Evolutionary conservation across 2,329 filamentous ascomycete genomes (phyloP).

Genomic region (Ascochyta fabae): DNA sequence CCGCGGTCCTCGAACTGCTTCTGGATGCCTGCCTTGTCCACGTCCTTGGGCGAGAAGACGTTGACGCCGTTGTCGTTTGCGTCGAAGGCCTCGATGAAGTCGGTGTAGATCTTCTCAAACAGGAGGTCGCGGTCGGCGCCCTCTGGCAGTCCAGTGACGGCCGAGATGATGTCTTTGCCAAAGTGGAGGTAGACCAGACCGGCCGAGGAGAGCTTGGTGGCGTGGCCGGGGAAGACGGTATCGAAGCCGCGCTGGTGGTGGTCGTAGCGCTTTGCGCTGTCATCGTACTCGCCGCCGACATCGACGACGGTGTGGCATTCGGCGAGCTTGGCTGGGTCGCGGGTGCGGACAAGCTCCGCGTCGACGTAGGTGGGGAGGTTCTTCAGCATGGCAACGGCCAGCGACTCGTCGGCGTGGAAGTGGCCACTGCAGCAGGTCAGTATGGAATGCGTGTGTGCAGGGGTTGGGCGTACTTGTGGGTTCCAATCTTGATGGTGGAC

Average conservation of each 20-base stretch:
- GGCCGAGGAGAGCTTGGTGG: constrained; percentile 90
- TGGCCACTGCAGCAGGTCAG: constrained; percentile 67
- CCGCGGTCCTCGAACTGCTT: constrained; percentile 85
- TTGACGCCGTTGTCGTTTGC: constrained; percentile 97
- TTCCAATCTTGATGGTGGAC: constrained; percentile 74
- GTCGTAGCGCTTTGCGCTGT: constrained; percentile 80
- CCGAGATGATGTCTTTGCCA: constrained; percentile 80
- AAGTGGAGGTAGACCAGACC: constrained; percentile 97
- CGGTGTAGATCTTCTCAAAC: constrained; percentile 87
- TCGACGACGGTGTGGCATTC: constrained; percentile 95
- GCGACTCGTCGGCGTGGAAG: constrained; percentile 98
- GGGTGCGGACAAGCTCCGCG: constrained; percentile 81
- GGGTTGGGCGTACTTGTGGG: constrained; percentile 69
- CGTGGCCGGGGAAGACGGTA: constrained; percentile 81
- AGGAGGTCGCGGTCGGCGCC: constrained; percentile 74
- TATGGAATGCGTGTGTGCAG: neutral
- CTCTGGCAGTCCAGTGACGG: constrained; percentile 65
- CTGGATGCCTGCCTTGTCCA: constrained; percentile 74
- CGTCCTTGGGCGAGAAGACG: constrained; percentile 73
- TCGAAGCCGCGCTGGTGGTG: constrained; percentile 95
- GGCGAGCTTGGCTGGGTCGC: constrained; percentile 78
- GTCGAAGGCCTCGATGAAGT: constrained; percentile 94
- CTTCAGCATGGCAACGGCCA: constrained; percentile 95
- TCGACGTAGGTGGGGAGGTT: constrained; percentile 80
- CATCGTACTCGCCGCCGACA: constrained; percentile 93